These are phyloP conservation scores for Collybiopsis luxurians DNA, from an alignment of 768 basidiomycete species.

Conservation along the genomic window DNA sequence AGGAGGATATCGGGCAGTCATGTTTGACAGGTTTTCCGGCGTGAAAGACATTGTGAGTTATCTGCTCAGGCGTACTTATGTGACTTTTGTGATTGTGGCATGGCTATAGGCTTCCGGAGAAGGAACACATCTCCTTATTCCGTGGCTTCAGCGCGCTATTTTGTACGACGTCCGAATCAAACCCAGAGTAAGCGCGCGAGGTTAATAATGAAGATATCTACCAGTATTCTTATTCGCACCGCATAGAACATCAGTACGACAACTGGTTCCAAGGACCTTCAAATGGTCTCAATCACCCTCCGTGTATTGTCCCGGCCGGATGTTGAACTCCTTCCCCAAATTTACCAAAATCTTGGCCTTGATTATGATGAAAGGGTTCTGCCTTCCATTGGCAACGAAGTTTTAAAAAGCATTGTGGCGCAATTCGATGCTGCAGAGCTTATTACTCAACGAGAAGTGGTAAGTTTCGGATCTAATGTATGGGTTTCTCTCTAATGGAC, in stretches of 20 bases:
- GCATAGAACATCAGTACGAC: conserved; percentile 96
- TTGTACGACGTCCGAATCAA: conserved; percentile 98
- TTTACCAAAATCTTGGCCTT: conserved; percentile 92
- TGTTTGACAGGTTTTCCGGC: conserved; percentile 97
- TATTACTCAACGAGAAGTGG: conserved; percentile 97
- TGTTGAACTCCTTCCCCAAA: conserved; percentile 80
- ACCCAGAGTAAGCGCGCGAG: conserved; percentile 64
- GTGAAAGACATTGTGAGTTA: conserved; percentile 71
- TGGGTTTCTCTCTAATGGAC: conserved; percentile 1
- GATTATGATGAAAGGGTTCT: conserved; percentile 98
- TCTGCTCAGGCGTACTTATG: not conserved
- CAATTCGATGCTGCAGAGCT: conserved; percentile 97
- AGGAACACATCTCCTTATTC: conserved; percentile 95
- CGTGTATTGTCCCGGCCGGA: conserved; percentile 95
- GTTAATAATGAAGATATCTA: not conserved
- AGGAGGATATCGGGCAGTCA: conserved; percentile 90
- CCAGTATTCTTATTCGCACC: conserved; percentile 8
- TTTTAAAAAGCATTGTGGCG: conserved; percentile 95
- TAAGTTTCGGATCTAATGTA: conserved; percentile 36
- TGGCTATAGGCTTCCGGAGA: conserved; percentile 74
- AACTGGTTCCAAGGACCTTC: conserved; percentile 97
- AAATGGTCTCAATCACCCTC: conserved; percentile 97
- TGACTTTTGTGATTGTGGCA: not conserved
- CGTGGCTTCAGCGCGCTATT: conserved; percentile 95
- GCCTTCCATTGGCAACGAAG: conserved; percentile 97